Evolutionary conservation across 2,329 filamentous ascomycete genomes (phyloP).

Genomic region (Massarina eburnea): DNA sequence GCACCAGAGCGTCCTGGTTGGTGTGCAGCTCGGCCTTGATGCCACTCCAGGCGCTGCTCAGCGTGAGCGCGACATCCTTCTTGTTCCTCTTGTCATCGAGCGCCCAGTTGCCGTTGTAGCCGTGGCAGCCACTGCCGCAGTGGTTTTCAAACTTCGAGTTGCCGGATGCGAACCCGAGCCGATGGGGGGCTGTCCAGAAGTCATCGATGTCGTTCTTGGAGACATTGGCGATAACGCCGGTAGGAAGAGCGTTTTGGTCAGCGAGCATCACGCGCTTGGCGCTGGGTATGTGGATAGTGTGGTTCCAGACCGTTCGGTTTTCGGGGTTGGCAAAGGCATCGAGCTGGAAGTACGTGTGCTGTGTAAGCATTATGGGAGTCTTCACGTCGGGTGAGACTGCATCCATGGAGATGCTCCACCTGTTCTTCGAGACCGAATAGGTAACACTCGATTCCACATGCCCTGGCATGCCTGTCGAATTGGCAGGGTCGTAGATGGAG

Average conservation of each 20-base stretch:
- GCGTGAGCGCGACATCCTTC: slow-evolving; percentile 24
- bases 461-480: slow-evolving; percentile 36
- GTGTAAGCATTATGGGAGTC: slow-evolving; percentile 37
- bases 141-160: slow-evolving; percentile 29
- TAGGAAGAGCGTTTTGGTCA: slow-evolving; percentile 34
- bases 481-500: slow-evolving; percentile 30
- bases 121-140: slow-evolving; percentile 38
- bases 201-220: slow-evolving; percentile 28
- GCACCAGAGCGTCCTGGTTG: slow-evolving; percentile 35
- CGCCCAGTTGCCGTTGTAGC: slow-evolving; percentile 38
- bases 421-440: slow-evolving; percentile 36
- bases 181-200: slow-evolving; percentile 34
- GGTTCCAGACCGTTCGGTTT: slow-evolving; percentile 37
- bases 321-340: slow-evolving; percentile 35
- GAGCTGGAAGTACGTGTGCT: slow-evolving; percentile 41
- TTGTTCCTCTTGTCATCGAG: slow-evolving; percentile 29
- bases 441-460: slow-evolving; percentile 32
- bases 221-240: slow-evolving; percentile 33
- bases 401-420: slow-evolving; percentile 36
- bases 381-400: slow-evolving; percentile 28
- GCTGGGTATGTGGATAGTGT: slow-evolving; percentile 35
- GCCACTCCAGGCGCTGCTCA: slow-evolving; percentile 33
- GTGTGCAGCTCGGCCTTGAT: slow-evolving; percentile 36
- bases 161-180: slow-evolving; percentile 34
- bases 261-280: slow-evolving; percentile 28